A percentile compares a stretch with the other conserved stretches of the same genome.
These are phyloP conservation scores for Lasiosphaeria hispida DNA, from an alignment of 495 filamentous ascomycete genomes.

Conservation along the genomic window DNA sequence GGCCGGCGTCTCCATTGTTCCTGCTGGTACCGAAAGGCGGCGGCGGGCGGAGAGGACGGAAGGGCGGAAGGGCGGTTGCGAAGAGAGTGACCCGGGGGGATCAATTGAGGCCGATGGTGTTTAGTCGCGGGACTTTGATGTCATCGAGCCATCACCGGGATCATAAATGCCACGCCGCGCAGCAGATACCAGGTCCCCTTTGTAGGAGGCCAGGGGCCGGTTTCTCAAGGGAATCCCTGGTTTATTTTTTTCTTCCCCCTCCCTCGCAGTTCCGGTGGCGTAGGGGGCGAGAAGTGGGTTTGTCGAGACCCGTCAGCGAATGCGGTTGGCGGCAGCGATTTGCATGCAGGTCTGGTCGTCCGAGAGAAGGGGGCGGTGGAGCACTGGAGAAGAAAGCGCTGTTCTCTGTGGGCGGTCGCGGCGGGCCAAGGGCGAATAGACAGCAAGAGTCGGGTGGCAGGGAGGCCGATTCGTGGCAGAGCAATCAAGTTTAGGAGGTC, in stretches of 20 bases:
- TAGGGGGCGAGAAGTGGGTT: constrained; percentile 1
- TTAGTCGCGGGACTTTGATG: neutral
- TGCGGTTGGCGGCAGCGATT: constrained; percentile 10
- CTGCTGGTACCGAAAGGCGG: neutral
- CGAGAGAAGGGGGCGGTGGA: constrained; percentile 2
- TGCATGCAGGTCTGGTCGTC: constrained; percentile 8
- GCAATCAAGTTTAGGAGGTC: neutral
- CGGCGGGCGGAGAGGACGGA: neutral
- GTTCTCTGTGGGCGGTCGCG: neutral
- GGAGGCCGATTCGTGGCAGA: constrained; percentile 14
- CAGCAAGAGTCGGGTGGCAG: constrained; percentile 5
- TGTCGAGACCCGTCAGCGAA: constrained; percentile 6
- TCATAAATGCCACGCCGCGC: constrained; percentile 1
- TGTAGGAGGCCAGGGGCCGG: neutral
- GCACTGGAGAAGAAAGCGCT: constrained; percentile 3
- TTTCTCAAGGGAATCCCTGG: constrained; percentile 4
- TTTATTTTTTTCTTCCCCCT: constrained; percentile 5
- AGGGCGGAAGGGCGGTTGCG: neutral
- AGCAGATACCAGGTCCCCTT: neutral
- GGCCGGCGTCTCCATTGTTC: constrained; percentile 10
- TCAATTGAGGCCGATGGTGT: constrained; percentile 11
- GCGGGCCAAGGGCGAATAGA: constrained; percentile 9
- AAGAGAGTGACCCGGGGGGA: neutral
- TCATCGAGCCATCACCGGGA: constrained; percentile 15
- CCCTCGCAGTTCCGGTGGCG: constrained; percentile 17